Conservation (phyloP, 495 filamentous ascomycete species). For the Cairneyella variabilis region DNA sequence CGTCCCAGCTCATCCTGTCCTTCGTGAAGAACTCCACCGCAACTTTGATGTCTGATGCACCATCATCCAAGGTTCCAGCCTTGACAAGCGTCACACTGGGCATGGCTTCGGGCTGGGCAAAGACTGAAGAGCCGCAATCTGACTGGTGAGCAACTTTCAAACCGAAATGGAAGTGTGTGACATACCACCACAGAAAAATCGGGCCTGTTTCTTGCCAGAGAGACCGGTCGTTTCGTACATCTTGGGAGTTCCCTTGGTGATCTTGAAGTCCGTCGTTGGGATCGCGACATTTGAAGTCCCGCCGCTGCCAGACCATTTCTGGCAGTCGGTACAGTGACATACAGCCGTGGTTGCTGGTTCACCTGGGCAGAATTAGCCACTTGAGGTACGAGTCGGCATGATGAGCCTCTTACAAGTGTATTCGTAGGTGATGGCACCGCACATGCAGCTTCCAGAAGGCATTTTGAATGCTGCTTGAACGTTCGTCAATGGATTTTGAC, state of each 20-base stretch:
- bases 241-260: constrained; percentile 37
- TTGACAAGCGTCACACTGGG: constrained; percentile 37
- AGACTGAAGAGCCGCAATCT: constrained; percentile 37
- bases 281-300: constrained; percentile 44
- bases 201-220: constrained; percentile 41
- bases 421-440: constrained; percentile 35
- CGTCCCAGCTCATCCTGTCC: constrained; percentile 35
- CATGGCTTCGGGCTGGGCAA: constrained; percentile 42
- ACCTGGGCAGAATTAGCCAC: constrained; percentile 7
- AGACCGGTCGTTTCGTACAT: constrained; percentile 33
- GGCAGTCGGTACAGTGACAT: constrained; percentile 48
- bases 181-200: constrained; percentile 39
- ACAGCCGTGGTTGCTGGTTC: constrained; percentile 34
- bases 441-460: constrained; percentile 44
- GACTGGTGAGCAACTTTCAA: too few relatives aligned
- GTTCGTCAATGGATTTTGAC: too few relatives aligned
- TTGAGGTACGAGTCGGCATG: neutral
- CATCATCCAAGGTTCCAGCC: constrained; percentile 37
- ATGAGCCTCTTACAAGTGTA: constrained; percentile 26
- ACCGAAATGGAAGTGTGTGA: neutral
- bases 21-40: constrained; percentile 44
- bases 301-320: constrained; percentile 45
- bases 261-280: constrained; percentile 34
- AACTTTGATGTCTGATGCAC: constrained; percentile 28
- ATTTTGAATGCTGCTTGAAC: too few relatives aligned